These are phyloP conservation scores for Ophiostoma quercus DNA, from an alignment of 2,329 filamentous ascomycete species.

Conservation along the genomic window DNA sequence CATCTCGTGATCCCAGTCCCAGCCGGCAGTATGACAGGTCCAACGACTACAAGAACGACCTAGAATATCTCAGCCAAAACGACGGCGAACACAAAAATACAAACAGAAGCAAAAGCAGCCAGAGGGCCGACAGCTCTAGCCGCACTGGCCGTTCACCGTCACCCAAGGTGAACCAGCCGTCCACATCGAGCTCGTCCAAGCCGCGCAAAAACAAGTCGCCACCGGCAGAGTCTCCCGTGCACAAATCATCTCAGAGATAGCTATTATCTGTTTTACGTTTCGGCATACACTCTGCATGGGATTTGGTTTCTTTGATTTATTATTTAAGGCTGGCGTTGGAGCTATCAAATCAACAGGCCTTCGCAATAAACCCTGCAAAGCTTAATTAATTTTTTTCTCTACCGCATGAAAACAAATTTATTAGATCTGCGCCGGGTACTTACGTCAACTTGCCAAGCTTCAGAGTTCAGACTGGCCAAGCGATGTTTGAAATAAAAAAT, in stretches of 20 bases:
- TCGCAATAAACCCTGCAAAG: background rate
- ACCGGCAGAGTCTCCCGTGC: background rate
- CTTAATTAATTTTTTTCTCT: background rate
- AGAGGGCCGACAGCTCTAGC: background rate
- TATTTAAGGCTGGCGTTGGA: too few species aligned
- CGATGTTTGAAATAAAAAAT: background rate
- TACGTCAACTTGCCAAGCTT: background rate
- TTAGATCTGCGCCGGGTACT: background rate
- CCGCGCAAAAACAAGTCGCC: background rate
- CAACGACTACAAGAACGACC: conserved; percentile 1
- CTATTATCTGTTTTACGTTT: background rate
- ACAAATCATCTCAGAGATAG: background rate
- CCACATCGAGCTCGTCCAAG: background rate
- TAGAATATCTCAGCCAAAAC: background rate
- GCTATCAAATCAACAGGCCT: too few species aligned
- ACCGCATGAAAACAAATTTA: too few species aligned
- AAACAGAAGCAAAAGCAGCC: background rate
- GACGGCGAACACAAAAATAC: background rate
- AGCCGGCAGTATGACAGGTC: background rate
- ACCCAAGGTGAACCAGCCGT: background rate
- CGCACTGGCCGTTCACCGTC: background rate
- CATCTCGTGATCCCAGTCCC: background rate
- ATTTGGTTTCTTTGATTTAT: background rate
- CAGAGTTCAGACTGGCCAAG: background rate
- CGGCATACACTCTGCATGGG: background rate